Percentiles rank a stretch among this genome's conserved stretches.
These are phyloP conservation scores for Flueggea neowawraea DNA, from an alignment of 441 rosid genomes.

Conservation along the genomic window DNA sequence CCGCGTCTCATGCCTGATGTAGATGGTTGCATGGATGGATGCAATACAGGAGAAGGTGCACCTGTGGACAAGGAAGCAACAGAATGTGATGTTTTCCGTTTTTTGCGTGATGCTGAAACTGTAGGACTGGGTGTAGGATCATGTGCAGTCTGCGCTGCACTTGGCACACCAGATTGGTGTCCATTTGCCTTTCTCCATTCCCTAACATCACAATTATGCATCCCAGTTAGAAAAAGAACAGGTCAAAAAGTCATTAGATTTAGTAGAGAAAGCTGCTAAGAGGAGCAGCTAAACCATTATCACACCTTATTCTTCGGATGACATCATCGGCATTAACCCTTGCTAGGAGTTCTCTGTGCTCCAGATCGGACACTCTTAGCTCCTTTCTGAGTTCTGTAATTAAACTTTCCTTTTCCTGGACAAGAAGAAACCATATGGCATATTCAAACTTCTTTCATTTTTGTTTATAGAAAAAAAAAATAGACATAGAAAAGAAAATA, in stretches of 20 bases:
- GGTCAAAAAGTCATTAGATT: background rate
- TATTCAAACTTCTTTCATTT: background rate
- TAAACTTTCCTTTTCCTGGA: slow-evolving; percentile 94
- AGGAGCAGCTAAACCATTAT: background rate
- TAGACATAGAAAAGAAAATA: slow-evolving; percentile 26
- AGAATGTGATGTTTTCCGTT: slow-evolving; percentile 85
- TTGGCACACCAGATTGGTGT: slow-evolving; percentile 65
- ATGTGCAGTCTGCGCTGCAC: slow-evolving; percentile 61
- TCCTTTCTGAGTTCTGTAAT: too few relatives aligned
- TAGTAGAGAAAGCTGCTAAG: background rate
- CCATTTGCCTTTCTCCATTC: slow-evolving; percentile 92
- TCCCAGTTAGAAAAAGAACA: slow-evolving; percentile 25
- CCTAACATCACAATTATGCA: slow-evolving; percentile 42
- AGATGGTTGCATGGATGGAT: slow-evolving; percentile 78
- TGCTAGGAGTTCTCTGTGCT: slow-evolving; percentile 84
- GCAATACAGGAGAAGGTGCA: slow-evolving; percentile 84
- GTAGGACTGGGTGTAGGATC: slow-evolving; percentile 83
- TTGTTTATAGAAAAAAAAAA: background rate
- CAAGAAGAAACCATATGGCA: slow-evolving; percentile 12
- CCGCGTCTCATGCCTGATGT: slow-evolving; percentile 76
- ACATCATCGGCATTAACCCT: slow-evolving; percentile 90
- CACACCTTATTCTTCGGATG: slow-evolving; percentile 88
- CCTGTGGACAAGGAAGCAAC: slow-evolving; percentile 80
- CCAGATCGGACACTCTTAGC: slow-evolving; percentile 96
- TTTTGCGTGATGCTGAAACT: slow-evolving; percentile 92